phyloP scores from a whole-genome alignment of 805 yeast genomes.

The Candida insectalens region DNA sequence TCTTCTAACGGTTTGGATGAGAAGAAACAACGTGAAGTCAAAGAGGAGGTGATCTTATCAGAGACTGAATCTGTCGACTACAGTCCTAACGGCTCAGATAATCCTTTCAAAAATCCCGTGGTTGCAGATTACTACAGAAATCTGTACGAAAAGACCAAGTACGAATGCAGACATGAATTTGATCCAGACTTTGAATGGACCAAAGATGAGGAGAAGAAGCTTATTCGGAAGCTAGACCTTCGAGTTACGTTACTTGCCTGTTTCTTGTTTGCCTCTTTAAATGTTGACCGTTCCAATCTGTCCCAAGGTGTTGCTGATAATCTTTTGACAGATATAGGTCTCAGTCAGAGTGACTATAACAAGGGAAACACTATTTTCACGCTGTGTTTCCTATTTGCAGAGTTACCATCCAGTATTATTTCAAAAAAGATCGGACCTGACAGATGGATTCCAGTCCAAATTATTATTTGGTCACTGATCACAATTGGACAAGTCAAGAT shows the following conservation, averaged over 20 bases:
- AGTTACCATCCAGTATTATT: constrained; percentile 56
- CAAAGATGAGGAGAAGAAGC: constrained; percentile 35
- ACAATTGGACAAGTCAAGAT: constrained; percentile 42
- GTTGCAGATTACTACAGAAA: constrained; percentile 35
- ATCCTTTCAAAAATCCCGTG: constrained; percentile 35
- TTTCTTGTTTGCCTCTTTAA: constrained; percentile 47
- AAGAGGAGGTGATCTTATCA: too few species aligned
- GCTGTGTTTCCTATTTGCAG: constrained; percentile 44
- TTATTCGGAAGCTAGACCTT: constrained; percentile 44
- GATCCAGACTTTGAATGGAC: constrained; percentile 55
- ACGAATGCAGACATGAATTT: constrained; percentile 45
- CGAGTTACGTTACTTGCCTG: constrained; percentile 50
- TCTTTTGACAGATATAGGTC: constrained; percentile 37
- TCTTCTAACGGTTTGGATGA: too few species aligned
- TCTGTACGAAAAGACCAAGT: constrained; percentile 37
- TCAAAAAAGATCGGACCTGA: constrained; percentile 60
- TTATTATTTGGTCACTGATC: constrained; percentile 46
- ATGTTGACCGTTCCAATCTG: constrained; percentile 50
- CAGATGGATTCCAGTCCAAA: constrained; percentile 50
- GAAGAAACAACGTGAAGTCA: too few species aligned
- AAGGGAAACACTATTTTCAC: constrained; percentile 46
- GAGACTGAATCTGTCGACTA: too few species aligned
- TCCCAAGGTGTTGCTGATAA: constrained; percentile 47
- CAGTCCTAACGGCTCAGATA: too few species aligned
- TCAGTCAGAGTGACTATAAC: constrained; percentile 52